Percentiles rank a stretch among this genome's conserved stretches.
phyloP scores from a whole-genome alignment of 1,284 basidiomycete genomes.

The Phenoliferia sp. region DNA sequence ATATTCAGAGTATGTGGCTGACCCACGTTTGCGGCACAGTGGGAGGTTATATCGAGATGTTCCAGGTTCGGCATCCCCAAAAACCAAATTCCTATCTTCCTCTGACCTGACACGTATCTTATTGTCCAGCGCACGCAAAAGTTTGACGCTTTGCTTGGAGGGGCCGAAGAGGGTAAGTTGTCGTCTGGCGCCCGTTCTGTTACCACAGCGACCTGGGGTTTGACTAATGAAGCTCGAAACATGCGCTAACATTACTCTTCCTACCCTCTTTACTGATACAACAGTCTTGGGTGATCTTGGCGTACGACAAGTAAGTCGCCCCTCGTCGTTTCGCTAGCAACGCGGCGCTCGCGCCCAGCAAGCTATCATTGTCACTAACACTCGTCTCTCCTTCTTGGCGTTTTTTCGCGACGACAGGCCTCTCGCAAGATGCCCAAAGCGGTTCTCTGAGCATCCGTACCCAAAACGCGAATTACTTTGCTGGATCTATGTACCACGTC shows the following conservation, averaged over 20 bases:
- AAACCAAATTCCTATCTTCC: conserved; percentile 21
- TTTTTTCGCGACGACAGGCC: conserved; percentile 1
- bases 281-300: conserved; percentile 32
- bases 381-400: not conserved
- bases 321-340: not conserved
- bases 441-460: conserved; percentile 18
- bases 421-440: conserved; percentile 35
- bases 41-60: conserved; percentile 6
- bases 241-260: not conserved
- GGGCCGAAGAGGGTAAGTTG: conserved; percentile 11
- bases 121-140: conserved; percentile 8
- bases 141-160: conserved; percentile 1
- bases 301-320: conserved; percentile 20
- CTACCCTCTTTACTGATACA: not conserved
- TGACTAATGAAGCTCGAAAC: not conserved
- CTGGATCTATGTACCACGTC: not conserved
- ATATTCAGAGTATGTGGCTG: too few relatives aligned
- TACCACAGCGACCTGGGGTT: too few relatives aligned
- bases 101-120: not conserved
- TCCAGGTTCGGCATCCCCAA: conserved; percentile 1
- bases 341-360: not conserved
- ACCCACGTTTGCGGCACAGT: not conserved
- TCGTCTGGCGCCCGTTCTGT: not conserved
- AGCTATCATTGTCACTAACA: not conserved
- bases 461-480: too few relatives aligned